Evolutionary conservation across 495 filamentous ascomycete species (phyloP), one percentile per base, ranked within the genome.

Genomic region (Hyaloscypha hepaticicola): DNA sequence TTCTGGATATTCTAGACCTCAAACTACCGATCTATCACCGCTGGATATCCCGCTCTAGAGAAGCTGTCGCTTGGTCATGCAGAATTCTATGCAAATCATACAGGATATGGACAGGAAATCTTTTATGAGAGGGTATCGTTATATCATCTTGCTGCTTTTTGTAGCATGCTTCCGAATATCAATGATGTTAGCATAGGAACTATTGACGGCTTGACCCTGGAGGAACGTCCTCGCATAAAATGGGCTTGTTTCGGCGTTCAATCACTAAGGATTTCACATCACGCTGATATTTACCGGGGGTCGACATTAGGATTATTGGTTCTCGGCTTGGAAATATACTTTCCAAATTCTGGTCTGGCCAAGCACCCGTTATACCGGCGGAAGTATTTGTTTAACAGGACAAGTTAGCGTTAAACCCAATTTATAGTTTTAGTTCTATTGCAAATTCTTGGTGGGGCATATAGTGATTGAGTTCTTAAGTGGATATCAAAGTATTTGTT

Each of bases 1-100:
- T 60, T 24, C 58, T 60, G 4, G 58, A 60, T 50, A 50, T 60
- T 21, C 58, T 60, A 22, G 33, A 50, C 26, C 58, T 49, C 58
- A 26, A 60, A 27, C 38, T 60, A 60, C 25, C 33, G 25, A 29
- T 27, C 33, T 22, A 60, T 50, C 38, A 50, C 58, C 12, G 58
- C 16, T 48, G 33, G 38, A 50, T 33, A 48, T 50, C 58, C 58
- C 3, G 33, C 58, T 48, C 24, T 50, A n/a, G 58, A 60, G 38
- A 27, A 27, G 26, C 38, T 60, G 58, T 27, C 33, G 19, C 58
- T 60, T 12, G 58, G 58, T n/a, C 34, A 60, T 50, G 19, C 33
- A 50, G 58, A 60, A 5, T 60, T 49, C 58, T 33, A n/a, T 28
- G n/a, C 58, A 25, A 33, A 41, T 58, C 14, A 28, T 28, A 25